Evolutionary conservation across 169 alveolate genomes (phyloP).

Genomic region (Plasmodium chabaudi): DNA sequence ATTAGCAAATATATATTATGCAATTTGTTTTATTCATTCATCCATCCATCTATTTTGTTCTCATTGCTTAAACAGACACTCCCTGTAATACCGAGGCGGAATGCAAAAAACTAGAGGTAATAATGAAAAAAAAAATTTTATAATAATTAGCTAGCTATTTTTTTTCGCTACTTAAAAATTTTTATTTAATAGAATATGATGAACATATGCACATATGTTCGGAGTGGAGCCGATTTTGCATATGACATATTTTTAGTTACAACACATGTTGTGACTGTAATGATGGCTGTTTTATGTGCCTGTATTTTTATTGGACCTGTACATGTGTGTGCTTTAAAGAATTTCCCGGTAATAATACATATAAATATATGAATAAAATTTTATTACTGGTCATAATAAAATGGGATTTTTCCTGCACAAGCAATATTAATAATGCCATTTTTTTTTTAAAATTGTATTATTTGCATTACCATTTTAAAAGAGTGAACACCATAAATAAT

Average conservation of each 20-base stretch:
- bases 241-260: constrained; percentile 85
- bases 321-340: constrained; percentile 87
- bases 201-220: constrained; percentile 81
- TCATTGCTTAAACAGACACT: constrained; percentile 26
- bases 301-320: constrained; percentile 90
- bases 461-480: not conserved
- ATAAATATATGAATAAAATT: not conserved
- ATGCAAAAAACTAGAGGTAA: constrained; percentile 77
- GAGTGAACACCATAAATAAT: not conserved
- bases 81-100: constrained; percentile 73
- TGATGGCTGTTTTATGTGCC: constrained; percentile 90
- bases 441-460: not conserved
- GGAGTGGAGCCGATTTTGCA: constrained; percentile 85
- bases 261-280: constrained; percentile 87
- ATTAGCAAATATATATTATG: not conserved
- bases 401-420: not conserved
- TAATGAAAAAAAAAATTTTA: constrained; percentile 13
- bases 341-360: constrained; percentile 85
- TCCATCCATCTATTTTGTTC: not conserved
- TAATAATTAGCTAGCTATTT: constrained; percentile 70
- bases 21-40: not conserved
- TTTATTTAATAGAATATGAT: constrained; percentile 77
- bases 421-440: not conserved
- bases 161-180: not conserved
- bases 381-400: constrained; percentile 28